phyloP scores from a whole-genome alignment of 2,329 filamentous ascomycete species.

The Ilyonectria mors-panacis region DNA sequence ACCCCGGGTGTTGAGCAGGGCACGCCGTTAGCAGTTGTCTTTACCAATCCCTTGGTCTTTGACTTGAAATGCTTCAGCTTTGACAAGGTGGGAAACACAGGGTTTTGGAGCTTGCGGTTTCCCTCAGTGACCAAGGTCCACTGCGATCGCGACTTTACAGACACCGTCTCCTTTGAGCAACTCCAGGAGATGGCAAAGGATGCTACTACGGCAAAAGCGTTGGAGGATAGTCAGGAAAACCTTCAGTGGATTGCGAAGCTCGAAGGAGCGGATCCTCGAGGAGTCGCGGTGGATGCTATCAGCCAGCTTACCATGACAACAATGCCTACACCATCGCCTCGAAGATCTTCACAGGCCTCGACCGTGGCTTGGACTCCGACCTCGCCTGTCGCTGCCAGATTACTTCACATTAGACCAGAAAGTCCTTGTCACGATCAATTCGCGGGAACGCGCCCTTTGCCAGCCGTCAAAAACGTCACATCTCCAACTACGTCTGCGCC shows the following conservation, averaged over 20 bases:
- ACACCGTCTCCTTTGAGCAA: slow-evolving; percentile 78
- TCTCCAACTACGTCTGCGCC: slow-evolving; percentile 32
- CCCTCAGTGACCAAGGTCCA: slow-evolving; percentile 84
- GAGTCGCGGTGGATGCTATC: slow-evolving; percentile 57
- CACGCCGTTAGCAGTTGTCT: slow-evolving; percentile 66
- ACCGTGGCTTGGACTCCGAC: slow-evolving; percentile 33
- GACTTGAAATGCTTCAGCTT: slow-evolving; percentile 87
- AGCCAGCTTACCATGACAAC: slow-evolving; percentile 63
- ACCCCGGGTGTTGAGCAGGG: slow-evolving; percentile 60
- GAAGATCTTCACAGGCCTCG: slow-evolving; percentile 45
- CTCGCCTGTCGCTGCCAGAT: slow-evolving; percentile 30
- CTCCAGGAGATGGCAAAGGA: slow-evolving; percentile 76
- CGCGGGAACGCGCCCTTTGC: neutral
- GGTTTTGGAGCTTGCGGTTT: slow-evolving; percentile 83
- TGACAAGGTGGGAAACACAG: slow-evolving; percentile 77
- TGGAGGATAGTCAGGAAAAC: slow-evolving; percentile 73
- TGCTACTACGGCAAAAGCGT: slow-evolving; percentile 64
- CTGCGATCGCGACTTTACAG: slow-evolving; percentile 78
- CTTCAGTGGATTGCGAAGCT: slow-evolving; percentile 73
- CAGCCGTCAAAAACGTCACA: slow-evolving; percentile 21
- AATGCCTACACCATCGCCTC: slow-evolving; percentile 54
- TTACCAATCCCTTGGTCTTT: slow-evolving; percentile 81
- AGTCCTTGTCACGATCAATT: slow-evolving; percentile 4
- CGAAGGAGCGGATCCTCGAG: slow-evolving; percentile 67
- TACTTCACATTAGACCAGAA: neutral